Base-by-base conservation (phyloP, 495 filamentous ascomycete genomes). In the Cudoniella acicularis region DNA sequence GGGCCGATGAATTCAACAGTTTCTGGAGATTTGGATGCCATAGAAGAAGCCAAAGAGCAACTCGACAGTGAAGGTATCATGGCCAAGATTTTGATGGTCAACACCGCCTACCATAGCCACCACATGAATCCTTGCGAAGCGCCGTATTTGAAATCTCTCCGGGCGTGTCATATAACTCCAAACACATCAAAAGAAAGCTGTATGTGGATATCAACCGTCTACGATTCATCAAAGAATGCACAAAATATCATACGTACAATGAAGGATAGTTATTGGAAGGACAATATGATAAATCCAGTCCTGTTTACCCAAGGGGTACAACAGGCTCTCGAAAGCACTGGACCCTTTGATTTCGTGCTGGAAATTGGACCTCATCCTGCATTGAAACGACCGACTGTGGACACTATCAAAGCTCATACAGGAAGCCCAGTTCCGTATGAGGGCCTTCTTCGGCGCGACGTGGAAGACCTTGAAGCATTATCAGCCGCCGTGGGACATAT, bases 101-200 rank as follows among this genome's bases (percentile, higher is more conserved):
- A 79, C 22, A 76, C 73, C 0, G 85, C 85, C 0, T 88, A 88
- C 56, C 85, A 87, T 64, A 83, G 82, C 0, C 76, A 75, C 1
- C 81, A 81, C 58, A 87, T 88, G 83, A 26, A 64, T 0, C 27
- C n/a, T 8, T 59, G 78, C 20, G 69, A 73, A 0, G 53, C 36
- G 4, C 54, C 69, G 22, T 87, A 84, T 61, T 26, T 70, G 13
- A 41, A 41, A 41, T 41, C 36, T 41, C 36, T 41, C 30, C 6
- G 54, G 68, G 24, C 86, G 84, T 61, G 59, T 36, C n/a, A 17
- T 1, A 11, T 26, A 10, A 41, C 36, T 9, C 9, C 16, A 8
- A 9, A 9, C 9, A 8, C 36, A 41, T 8, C 8, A 9, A 16
- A 16, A 8, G 36, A 16, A 16, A 8, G 36, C 36, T 41, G 36